phyloP scores from a whole-genome alignment of 2,329 filamentous ascomycete genomes.

The Trematosphaeria pertusa region DNA sequence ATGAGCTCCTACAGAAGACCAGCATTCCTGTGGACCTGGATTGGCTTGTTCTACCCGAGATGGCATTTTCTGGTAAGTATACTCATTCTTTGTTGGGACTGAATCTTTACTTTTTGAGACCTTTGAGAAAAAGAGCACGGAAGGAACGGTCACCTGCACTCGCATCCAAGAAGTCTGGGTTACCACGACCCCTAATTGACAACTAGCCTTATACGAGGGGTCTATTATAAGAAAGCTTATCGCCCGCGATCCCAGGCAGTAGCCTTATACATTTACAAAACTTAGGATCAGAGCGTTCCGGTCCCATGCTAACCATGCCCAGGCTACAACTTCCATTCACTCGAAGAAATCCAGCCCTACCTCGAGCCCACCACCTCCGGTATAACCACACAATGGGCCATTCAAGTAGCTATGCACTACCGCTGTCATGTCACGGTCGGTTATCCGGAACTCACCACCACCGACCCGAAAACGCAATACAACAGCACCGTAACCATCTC shows the following conservation, averaged over 20 bases:
- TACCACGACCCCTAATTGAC: too few relatives aligned
- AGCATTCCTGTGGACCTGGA: slow-evolving; percentile 58
- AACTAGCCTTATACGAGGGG: too few relatives aligned
- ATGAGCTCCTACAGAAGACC: slow-evolving; percentile 66
- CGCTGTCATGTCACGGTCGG: slow-evolving; percentile 73
- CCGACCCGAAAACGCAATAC: slow-evolving; percentile 53
- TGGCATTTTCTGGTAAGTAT: slow-evolving; percentile 72
- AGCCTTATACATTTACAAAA: too few relatives aligned
- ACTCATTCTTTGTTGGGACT: background rate
- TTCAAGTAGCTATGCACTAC: slow-evolving; percentile 68
- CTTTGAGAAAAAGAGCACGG: too few relatives aligned
- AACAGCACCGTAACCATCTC: slow-evolving; percentile 66
- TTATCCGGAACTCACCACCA: slow-evolving; percentile 68
- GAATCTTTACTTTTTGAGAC: too few relatives aligned
- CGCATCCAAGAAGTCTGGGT: too few relatives aligned
- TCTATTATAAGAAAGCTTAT: too few relatives aligned
- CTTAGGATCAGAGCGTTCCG: too few relatives aligned
- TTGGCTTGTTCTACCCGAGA: slow-evolving; percentile 75
- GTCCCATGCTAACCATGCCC: slow-evolving; percentile 17
- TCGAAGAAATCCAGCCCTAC: slow-evolving; percentile 71
- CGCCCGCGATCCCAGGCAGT: too few relatives aligned
- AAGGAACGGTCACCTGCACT: too few relatives aligned
- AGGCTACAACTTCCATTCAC: slow-evolving; percentile 80
- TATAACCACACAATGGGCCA: slow-evolving; percentile 74
- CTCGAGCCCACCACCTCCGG: slow-evolving; percentile 72